Evolutionary conservation across 495 filamentous ascomycete genomes (phyloP), one percentile per base, ranked within the genome.

Genomic region (Penicillium desertorum): DNA sequence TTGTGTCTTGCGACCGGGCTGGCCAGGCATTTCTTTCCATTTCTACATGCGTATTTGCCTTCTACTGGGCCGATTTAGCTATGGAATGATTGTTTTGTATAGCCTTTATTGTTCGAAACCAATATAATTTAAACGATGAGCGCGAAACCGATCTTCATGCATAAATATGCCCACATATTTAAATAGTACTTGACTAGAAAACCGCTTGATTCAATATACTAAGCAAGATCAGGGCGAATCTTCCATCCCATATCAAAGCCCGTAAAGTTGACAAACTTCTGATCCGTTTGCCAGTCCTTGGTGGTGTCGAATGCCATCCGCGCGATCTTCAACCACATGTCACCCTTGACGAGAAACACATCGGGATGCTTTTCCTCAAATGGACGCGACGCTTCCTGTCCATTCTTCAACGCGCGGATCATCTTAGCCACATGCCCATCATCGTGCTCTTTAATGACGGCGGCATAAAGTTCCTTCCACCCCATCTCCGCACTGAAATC

Each of bases 381-480:
- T 29, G 23, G 29, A 37, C 46, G 45, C 1, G 39, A 57, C 12
- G 59, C 52, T 32, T 71, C 53, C 59, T 75, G 62, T 7, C 63
- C 75, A 54, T 71, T 66, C 58, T 67, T 69, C 49, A 70, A 34
- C 9, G 73, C 67, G 4, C 73, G 65, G 10, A 74, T 53, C 50
- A 74, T 63, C 57, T 77, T 77, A 22, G 62, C 64, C 14, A 66
- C 56, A 60, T 76, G 74, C 2, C 74, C 74, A 55, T 77, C 74
- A 49, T 77, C 74, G 29, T 30, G 29, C 29, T 30, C 29, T 30
- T 30, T 30, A 30, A 9, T 30, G 29, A 30, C 29, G 10, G 20
- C 12, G 20, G 44, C 19, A 46, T 27, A 20, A 27, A 43, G 69
- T 12, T 58, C 61, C 6, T 30, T 17, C 74, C 74, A 77, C 3